Evolutionary conservation across 2,329 filamentous ascomycete genomes (phyloP).

Genomic region (Talaromyces sp.): DNA sequence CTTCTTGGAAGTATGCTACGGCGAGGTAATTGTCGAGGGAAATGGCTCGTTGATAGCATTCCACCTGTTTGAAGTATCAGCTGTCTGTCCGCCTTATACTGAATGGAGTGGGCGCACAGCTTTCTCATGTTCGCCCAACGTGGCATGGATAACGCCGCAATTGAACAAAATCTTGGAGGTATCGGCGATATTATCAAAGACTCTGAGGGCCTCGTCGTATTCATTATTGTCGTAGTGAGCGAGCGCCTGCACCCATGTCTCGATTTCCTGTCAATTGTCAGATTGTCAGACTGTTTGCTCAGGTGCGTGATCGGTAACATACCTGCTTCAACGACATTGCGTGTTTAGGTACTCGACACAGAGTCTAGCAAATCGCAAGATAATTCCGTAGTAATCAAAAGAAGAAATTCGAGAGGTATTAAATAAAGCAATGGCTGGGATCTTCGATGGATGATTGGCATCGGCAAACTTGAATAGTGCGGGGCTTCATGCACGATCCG

Average conservation of each 20-base stretch:
- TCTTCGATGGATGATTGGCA: constrained; percentile 7
- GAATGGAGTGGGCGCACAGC: constrained; percentile 58
- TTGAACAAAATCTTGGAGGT: constrained; percentile 99
- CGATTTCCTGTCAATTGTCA: constrained; percentile 71
- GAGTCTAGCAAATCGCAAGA: not conserved
- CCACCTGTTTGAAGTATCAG: constrained; percentile 57
- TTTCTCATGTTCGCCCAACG: constrained; percentile 89
- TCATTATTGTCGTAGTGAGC: constrained; percentile 94
- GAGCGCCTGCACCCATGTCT: constrained; percentile 93
- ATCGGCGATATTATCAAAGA: constrained; percentile 83
- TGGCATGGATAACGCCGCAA: constrained; percentile 95
- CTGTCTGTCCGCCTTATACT: not conserved
- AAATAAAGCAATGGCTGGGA: constrained; percentile 4
- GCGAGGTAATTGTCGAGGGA: constrained; percentile 90
- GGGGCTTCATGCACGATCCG: constrained; percentile 9
- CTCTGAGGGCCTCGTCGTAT: constrained; percentile 79
- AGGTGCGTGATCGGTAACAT: constrained; percentile 19
- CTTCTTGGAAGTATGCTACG: constrained; percentile 96
- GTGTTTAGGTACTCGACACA: not conserved
- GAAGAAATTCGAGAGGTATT: not conserved
- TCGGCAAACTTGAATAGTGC: constrained; percentile 6
- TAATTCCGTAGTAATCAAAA: not conserved
- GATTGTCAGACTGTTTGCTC: not conserved
- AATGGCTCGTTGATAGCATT: constrained; percentile 89
- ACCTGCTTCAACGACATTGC: constrained; percentile 61